A percentile compares a stretch with the other conserved stretches of the same genome.
These are phyloP conservation scores for Penicillium decumbens DNA, from an alignment of 2,329 filamentous ascomycete species.

Conservation along the genomic window DNA sequence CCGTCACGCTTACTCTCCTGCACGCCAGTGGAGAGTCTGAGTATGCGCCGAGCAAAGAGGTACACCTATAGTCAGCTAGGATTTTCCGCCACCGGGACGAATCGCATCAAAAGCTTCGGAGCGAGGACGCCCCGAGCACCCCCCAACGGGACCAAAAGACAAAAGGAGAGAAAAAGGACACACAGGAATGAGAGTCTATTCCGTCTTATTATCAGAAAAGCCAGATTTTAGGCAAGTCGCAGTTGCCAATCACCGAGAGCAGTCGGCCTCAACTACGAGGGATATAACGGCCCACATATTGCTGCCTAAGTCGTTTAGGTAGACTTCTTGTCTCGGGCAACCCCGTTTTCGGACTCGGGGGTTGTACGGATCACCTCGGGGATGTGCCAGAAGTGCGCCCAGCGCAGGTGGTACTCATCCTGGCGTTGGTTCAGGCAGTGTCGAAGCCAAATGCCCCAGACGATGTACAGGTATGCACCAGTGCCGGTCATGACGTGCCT, in stretches of 20 bases:
- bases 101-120: background rate
- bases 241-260: background rate
- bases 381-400: slow-evolving; percentile 60
- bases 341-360: slow-evolving; percentile 13
- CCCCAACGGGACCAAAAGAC: background rate
- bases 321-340: slow-evolving; percentile 30
- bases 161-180: background rate
- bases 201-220: background rate
- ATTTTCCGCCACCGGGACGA: slow-evolving; percentile 8
- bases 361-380: slow-evolving; percentile 48
- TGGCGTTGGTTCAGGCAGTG: slow-evolving; percentile 69
- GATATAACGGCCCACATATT: background rate
- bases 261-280: background rate
- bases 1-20: slow-evolving; percentile 1
- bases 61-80: slow-evolving; percentile 12
- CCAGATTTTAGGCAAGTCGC: background rate
- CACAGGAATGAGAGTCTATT: background rate
- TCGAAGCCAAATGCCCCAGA: slow-evolving; percentile 77
- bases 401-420: slow-evolving; percentile 65
- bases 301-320: slow-evolving; percentile 10
- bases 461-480: slow-evolving; percentile 78
- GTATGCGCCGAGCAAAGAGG: background rate
- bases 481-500: slow-evolving; percentile 77
- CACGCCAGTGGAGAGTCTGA: background rate
- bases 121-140: background rate